Evolutionary conservation across 768 basidiomycete species (phyloP).

Genomic region (Botryobasidium botryosum): DNA sequence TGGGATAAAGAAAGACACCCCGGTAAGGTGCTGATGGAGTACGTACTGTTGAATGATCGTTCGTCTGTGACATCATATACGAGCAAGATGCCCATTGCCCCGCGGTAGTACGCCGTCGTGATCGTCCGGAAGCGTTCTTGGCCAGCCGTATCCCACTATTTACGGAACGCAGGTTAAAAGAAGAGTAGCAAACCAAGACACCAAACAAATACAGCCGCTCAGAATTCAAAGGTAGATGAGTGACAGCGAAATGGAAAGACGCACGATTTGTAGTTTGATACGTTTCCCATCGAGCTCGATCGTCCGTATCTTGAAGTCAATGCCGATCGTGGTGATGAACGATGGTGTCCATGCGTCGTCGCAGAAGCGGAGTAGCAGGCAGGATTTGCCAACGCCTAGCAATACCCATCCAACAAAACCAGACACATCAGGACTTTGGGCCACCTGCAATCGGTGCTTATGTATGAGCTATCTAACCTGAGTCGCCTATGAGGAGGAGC

Average conservation of each 20-base stretch:
- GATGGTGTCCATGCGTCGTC: conserved; percentile 99
- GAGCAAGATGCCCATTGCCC: conserved; percentile 94
- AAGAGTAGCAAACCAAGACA: background rate
- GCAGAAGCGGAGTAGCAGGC: conserved; percentile 89
- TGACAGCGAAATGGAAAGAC: conserved; percentile 15
- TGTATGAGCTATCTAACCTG: conserved; percentile 36
- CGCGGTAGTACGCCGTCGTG: conserved; percentile 97
- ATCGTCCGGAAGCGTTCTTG: conserved; percentile 98
- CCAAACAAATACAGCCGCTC: background rate
- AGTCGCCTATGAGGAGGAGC: conserved; percentile 93
- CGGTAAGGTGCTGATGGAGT: background rate
- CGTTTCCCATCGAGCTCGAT: conserved; percentile 97
- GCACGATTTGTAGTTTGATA: conserved; percentile 95
- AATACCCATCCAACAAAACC: background rate
- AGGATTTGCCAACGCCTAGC: conserved; percentile 88
- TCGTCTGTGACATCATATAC: conserved; percentile 98
- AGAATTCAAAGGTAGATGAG: background rate
- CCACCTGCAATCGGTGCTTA: background rate
- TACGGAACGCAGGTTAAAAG: background rate
- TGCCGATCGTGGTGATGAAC: conserved; percentile 98
- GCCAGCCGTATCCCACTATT: conserved; percentile 96
- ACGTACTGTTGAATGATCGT: conserved; percentile 86
- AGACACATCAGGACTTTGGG: background rate
- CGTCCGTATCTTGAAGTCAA: conserved; percentile 98
- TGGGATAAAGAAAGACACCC: background rate